phyloP scores from a whole-genome alignment of 2,329 filamentous ascomycete genomes.

The Aurifilum marmelostoma region DNA sequence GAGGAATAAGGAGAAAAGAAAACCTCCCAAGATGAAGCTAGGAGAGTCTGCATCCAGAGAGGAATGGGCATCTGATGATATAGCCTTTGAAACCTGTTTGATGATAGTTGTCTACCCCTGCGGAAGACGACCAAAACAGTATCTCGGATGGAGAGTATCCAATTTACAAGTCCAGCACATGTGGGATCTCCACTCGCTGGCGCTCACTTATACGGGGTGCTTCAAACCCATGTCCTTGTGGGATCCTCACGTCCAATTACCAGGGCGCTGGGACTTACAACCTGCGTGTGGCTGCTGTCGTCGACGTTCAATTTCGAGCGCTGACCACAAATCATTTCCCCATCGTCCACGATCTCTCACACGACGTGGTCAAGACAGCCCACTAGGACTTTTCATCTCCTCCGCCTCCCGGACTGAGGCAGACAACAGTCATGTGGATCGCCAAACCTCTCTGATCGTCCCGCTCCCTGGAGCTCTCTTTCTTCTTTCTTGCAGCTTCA shows the following conservation, averaged over 20 bases:
- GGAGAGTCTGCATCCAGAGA: not conserved
- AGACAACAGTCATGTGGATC: constrained; percentile 21
- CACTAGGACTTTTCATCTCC: not conserved
- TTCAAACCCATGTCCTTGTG: constrained; percentile 6
- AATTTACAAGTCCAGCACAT: constrained; percentile 6
- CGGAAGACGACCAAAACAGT: not conserved
- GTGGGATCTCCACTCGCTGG: constrained; percentile 6
- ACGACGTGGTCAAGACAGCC: constrained; percentile 15
- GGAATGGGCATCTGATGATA: not conserved
- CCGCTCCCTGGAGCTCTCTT: constrained; percentile 8
- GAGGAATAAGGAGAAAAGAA: not conserved
- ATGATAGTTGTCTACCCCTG: constrained; percentile 1
- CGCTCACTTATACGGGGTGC: constrained; percentile 8
- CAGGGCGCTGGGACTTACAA: constrained; percentile 10
- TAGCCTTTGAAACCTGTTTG: constrained; percentile 6
- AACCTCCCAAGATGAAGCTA: not conserved
- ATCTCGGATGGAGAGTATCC: constrained; percentile 10
- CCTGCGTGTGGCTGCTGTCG: constrained; percentile 18
- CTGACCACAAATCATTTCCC: constrained; percentile 27
- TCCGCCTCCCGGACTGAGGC: constrained; percentile 10
- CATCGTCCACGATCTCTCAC: constrained; percentile 18
- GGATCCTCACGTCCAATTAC: constrained; percentile 12
- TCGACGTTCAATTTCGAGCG: constrained; percentile 16
- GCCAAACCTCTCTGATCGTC: constrained; percentile 14
- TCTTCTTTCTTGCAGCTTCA: not conserved